Evolutionary conservation across 1,284 basidiomycete genomes (phyloP), one percentile per base, ranked within the genome.

Genomic region (Ustilago cynodontis): DNA sequence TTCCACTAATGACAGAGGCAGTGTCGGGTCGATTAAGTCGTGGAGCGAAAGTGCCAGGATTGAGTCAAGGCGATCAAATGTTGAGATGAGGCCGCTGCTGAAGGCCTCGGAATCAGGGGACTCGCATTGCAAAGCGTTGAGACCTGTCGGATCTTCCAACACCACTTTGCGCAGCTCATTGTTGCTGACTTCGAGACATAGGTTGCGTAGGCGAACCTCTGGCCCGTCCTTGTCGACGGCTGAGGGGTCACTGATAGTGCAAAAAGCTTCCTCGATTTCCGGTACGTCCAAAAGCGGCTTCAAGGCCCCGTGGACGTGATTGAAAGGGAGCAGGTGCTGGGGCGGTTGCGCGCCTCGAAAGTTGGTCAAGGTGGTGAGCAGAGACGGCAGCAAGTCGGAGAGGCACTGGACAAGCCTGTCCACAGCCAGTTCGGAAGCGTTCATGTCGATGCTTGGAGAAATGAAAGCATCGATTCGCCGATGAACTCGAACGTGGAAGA

Each of bases 1-100:
- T 53, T 83, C 80, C 4, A 82, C 56, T 26, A 82, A 37, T 2
- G 70, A 61, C 18, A 81, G 56, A 6, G 79, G 78, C 3, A 83
- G 54, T 1, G 74, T 66, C 1, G 77, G 52, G 33, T 84, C 82
- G 18, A 78, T 41, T 10, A 82, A 35, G 31, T 74, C 72, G 14
- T 59, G 51, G 14, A 65, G 70, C 7, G 72, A 71, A 13, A 84
- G 60, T 1, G 62, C 59, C 0, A 84, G 65, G 22, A 77, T 71
- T 7, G 64, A 54, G 51, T 84, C 82, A 13, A 82, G 65, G 7
- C 72, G 71, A n/a, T 77, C 74, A 14, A 77, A 56, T 0, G 59
- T 54, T 9, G 59, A 58, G 13, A 50, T 16, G 13, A 77, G 61
- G 31, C 22, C 35, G n/a, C 2, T 37, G 2, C 57, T 59, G 16